Percentiles rank a stretch among this genome's conserved stretches.
Evolutionary conservation across 2,329 filamentous ascomycete species (phyloP).

Genomic region (Coniochaeta ligniaria): DNA sequence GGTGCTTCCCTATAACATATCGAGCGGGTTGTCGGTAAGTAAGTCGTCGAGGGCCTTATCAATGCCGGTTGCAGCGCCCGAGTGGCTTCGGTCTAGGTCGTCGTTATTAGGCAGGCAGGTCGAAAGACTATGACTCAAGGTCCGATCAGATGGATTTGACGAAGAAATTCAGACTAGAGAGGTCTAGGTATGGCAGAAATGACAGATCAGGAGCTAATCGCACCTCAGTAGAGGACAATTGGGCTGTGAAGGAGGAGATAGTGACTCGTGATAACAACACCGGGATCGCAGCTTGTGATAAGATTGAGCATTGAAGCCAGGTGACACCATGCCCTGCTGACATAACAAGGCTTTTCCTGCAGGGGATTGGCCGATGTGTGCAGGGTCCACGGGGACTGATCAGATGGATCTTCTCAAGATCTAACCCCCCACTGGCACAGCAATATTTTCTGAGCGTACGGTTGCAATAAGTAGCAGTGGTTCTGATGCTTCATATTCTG

Average conservation of each 20-base stretch:
- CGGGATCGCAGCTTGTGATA: slow-evolving; percentile 3
- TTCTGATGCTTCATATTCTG: no score
- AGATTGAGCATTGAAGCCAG: background rate
- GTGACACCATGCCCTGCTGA: slow-evolving; percentile 1
- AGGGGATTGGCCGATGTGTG: background rate
- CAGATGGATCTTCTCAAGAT: no score
- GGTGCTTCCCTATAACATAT: slow-evolving; percentile 10
- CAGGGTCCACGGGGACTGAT: background rate
- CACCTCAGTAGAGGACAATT: background rate
- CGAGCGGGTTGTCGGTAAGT: slow-evolving; percentile 1
- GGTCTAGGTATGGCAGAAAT: background rate
- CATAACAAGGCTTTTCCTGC: background rate
- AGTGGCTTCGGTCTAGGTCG: background rate
- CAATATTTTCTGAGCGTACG: no score
- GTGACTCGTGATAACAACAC: slow-evolving; percentile 8
- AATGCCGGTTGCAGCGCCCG: background rate
- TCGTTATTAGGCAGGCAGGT: background rate
- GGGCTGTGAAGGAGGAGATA: background rate
- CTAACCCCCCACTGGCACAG: no score
- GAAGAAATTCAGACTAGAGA: background rate
- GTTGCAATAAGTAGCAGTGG: no score
- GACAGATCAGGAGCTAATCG: background rate
- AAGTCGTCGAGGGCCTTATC: background rate
- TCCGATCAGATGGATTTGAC: no score
- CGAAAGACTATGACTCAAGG: background rate